Percentiles rank a stretch among this genome's conserved stretches.
Conservation (phyloP, 2,329 filamentous ascomycete genomes). For the Trichoderma aggressivum region DNA sequence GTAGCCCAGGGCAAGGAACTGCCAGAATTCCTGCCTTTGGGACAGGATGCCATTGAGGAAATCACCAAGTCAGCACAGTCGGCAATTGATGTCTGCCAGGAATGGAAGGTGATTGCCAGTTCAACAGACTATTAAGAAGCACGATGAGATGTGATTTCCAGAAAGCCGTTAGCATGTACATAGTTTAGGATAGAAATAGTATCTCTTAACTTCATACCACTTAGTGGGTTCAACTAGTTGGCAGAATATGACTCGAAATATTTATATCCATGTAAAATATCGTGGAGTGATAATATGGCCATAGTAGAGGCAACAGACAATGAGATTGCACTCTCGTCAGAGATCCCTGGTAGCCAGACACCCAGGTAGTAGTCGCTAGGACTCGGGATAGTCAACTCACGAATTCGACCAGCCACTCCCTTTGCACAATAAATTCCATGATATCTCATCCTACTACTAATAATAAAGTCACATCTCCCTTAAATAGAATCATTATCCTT, state of each 20-base stretch:
- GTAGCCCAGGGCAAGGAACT: conserved; percentile 4
- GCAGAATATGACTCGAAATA: not conserved
- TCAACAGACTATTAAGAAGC: not conserved
- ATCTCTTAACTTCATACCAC: not conserved
- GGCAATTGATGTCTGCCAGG: conserved; percentile 1
- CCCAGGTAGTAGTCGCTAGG: not conserved
- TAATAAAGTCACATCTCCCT: not conserved
- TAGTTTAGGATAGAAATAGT: not conserved
- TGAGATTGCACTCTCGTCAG: not conserved
- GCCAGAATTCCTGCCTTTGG: conserved; percentile 14
- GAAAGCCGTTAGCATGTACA: not conserved
- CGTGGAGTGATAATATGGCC: not conserved
- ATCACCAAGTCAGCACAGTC: conserved; percentile 3
- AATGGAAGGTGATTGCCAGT: conserved; percentile 5
- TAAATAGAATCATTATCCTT: not conserved
- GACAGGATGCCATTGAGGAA: conserved; percentile 8
- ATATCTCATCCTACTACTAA: not conserved
- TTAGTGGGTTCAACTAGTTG: not conserved
- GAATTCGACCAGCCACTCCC: not conserved
- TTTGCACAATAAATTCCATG: not conserved
- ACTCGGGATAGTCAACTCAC: not conserved
- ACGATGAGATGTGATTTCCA: not conserved
- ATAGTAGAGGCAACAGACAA: not conserved
- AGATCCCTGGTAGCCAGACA: not conserved
- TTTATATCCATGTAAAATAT: not conserved